A percentile compares a stretch with the other conserved stretches of the same genome.
phyloP scores from a whole-genome alignment of 768 basidiomycete genomes.

The Cyclocybe aegerita region DNA sequence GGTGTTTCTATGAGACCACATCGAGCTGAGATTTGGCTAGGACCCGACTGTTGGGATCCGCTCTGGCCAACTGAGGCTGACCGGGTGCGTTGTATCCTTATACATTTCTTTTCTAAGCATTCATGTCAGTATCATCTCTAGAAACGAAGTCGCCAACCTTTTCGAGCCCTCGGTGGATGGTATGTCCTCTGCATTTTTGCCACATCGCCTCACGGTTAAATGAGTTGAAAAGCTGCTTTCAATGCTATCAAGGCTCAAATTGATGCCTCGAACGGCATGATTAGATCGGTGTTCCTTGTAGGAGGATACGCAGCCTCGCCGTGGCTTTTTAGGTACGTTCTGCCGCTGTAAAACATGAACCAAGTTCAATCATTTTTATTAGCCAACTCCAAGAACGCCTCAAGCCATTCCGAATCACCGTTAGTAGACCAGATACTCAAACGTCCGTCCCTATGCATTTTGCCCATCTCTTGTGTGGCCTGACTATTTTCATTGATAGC shows the following conservation, averaged over 20 bases:
- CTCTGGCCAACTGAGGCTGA: slow-evolving; percentile 68
- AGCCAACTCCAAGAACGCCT: slow-evolving; percentile 73
- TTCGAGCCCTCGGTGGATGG: slow-evolving; percentile 79
- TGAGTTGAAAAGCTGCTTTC: slow-evolving; percentile 50
- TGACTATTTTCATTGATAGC: slow-evolving; percentile 31
- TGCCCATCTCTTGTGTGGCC: neutral
- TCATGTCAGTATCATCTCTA: slow-evolving; percentile 16
- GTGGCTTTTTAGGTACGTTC: slow-evolving; percentile 60
- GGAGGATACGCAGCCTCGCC: slow-evolving; percentile 84
- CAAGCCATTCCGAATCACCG: slow-evolving; percentile 49
- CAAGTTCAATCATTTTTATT: too few species aligned
- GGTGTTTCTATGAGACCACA: neutral
- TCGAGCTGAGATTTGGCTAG: slow-evolving; percentile 10
- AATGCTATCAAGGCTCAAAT: slow-evolving; percentile 71
- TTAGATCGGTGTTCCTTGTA: slow-evolving; percentile 81
- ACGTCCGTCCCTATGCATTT: slow-evolving; percentile 46
- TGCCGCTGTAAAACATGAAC: neutral
- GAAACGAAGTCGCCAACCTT: slow-evolving; percentile 56
- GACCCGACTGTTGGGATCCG: slow-evolving; percentile 69
- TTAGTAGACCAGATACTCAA: slow-evolving; percentile 78
- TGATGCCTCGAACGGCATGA: slow-evolving; percentile 62
- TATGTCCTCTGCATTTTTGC: slow-evolving; percentile 12
- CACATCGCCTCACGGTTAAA: neutral
- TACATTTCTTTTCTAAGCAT: neutral
- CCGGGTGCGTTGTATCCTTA: slow-evolving; percentile 46